Percentiles rank a stretch among this genome's conserved stretches.
Conservation (phyloP, 2,329 filamentous ascomycete species). For the Fusarium dimerum region DNA sequence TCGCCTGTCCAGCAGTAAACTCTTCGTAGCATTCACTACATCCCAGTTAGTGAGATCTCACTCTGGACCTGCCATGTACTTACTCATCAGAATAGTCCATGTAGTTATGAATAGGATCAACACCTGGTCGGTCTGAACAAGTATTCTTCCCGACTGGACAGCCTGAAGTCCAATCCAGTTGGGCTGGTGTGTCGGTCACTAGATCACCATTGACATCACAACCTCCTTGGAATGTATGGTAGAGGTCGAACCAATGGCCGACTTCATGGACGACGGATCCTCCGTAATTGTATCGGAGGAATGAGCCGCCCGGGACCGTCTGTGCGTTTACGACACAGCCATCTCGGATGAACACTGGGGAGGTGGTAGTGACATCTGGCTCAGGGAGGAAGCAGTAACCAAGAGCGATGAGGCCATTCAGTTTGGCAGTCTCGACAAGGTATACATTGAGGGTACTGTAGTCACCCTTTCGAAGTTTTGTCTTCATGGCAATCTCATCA, state of each 20-base stretch:
- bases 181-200: conserved; percentile 43
- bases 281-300: conserved; percentile 33
- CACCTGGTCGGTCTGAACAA: conserved; percentile 33
- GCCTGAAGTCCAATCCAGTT: conserved; percentile 32
- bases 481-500: conserved; percentile 46
- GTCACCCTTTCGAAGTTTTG: conserved; percentile 44
- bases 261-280: conserved; percentile 37
- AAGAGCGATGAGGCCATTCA: conserved; percentile 15
- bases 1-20: conserved; percentile 23
- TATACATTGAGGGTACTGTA: conserved; percentile 43
- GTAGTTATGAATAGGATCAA: conserved; percentile 39
- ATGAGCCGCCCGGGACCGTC: conserved; percentile 40
- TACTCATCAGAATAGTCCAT: conserved; percentile 46
- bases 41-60: not conserved
- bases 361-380: conserved; percentile 14
- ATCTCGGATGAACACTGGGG: conserved; percentile 34
- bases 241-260: conserved; percentile 45
- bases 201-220: conserved; percentile 39
- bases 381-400: conserved; percentile 51
- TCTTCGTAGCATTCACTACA: conserved; percentile 24
- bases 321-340: conserved; percentile 42
- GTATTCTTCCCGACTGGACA: conserved; percentile 38
- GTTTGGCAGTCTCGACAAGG: conserved; percentile 23
- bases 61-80: not conserved
- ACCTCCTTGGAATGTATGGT: conserved; percentile 42